These are phyloP conservation scores for Ophidiomyces ophidiicola DNA, from an alignment of 2,329 filamentous ascomycete species.

Conservation along the genomic window DNA sequence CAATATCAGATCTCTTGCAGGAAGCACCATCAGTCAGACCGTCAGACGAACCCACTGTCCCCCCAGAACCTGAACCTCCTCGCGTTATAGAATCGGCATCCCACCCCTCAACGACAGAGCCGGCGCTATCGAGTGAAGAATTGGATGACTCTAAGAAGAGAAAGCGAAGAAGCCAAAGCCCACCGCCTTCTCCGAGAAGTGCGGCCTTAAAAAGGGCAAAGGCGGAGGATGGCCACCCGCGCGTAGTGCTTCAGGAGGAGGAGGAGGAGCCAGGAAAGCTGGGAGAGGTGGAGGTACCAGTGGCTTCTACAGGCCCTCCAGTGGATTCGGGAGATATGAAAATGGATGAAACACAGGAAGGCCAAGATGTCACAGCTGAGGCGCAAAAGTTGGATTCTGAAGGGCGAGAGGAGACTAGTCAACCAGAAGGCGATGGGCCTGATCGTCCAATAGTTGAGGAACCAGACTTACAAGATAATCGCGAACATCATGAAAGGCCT, in stretches of 20 bases:
- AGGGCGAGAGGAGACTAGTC: neutral
- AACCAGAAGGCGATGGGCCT: constrained; percentile 7
- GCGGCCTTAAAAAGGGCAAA: constrained; percentile 46
- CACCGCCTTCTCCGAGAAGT: constrained; percentile 44
- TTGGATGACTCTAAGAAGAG: constrained; percentile 50
- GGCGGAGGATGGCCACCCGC: constrained; percentile 26
- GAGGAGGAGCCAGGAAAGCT: neutral
- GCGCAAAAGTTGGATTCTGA: neutral
- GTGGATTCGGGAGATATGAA: constrained; percentile 1
- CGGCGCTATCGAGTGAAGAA: constrained; percentile 24
- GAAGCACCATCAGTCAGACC: constrained; percentile 13
- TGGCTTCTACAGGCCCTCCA: neutral
- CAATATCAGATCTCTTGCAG: constrained; percentile 16
- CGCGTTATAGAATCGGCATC: constrained; percentile 14
- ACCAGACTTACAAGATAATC: too few species aligned
- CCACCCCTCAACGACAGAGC: constrained; percentile 19
- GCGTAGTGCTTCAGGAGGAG: constrained; percentile 24
- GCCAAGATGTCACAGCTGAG: neutral
- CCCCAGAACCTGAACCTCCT: constrained; percentile 20
- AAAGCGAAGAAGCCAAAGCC: constrained; percentile 54
- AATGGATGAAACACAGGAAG: neutral
- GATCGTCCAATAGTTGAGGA: constrained; percentile 13
- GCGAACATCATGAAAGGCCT: constrained; percentile 1
- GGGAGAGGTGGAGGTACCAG: neutral
- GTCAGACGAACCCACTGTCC: constrained; percentile 10